Percentiles rank a stretch among this genome's conserved stretches.
These are phyloP conservation scores for Ampelocalamus luodianensis DNA, from an alignment of 176 grass and related monocot genomes.

Conservation along the genomic window DNA sequence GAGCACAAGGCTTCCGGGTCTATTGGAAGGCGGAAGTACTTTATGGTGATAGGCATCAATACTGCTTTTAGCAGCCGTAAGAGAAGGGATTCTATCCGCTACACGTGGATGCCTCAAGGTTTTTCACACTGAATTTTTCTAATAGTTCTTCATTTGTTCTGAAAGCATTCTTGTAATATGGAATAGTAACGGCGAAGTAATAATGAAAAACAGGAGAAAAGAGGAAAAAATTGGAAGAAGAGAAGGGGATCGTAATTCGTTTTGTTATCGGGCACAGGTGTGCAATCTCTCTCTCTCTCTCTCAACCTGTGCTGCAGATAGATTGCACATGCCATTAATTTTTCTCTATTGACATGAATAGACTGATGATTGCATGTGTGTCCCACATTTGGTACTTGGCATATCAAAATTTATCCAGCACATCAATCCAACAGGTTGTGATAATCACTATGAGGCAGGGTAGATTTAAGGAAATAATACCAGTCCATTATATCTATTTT, in stretches of 20 bases:
- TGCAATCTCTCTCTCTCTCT: slow-evolving; percentile 2
- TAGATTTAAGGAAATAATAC: neutral
- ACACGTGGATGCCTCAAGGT: slow-evolving; percentile 97
- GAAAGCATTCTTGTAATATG: neutral
- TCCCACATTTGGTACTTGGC: neutral
- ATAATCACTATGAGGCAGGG: neutral
- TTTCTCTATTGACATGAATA: neutral
- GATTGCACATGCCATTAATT: neutral
- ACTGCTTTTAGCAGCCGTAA: slow-evolving; percentile 92
- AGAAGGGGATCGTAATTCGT: slow-evolving; percentile 80
- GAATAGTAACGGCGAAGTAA: slow-evolving; percentile 19
- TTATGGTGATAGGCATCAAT: slow-evolving; percentile 94
- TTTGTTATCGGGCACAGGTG: slow-evolving; percentile 99
- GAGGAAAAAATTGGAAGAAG: slow-evolving; percentile 78
- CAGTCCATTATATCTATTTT: neutral
- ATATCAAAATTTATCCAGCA: neutral
- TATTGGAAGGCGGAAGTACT: slow-evolving; percentile 61
- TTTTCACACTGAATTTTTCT: neutral
- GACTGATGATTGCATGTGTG: neutral
- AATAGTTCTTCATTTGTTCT: neutral
- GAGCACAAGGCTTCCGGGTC: slow-evolving; percentile 57
- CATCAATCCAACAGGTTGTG: neutral
- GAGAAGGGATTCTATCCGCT: slow-evolving; percentile 87
- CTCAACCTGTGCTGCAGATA: neutral
- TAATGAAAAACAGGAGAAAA: slow-evolving; percentile 62